Conservation (phyloP, 1,284 basidiomycete species). For the Wolfiporia cocos region DNA sequence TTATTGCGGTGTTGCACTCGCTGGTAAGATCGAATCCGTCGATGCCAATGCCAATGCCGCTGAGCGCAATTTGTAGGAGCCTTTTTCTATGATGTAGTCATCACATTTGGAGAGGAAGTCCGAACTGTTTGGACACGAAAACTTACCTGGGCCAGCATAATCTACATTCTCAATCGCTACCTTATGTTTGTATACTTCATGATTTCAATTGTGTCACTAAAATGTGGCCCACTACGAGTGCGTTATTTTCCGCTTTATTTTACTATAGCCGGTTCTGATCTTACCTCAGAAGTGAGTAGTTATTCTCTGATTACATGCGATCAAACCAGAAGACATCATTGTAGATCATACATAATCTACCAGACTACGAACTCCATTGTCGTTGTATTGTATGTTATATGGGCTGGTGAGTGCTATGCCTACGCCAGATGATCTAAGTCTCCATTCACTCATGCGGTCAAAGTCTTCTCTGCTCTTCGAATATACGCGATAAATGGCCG, state of each 20-base stretch:
- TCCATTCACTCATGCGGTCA: not conserved
- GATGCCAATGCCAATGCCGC: too few species aligned
- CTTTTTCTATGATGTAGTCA: not conserved
- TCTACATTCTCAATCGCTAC: not conserved
- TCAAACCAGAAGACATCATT: not conserved
- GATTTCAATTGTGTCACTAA: not conserved
- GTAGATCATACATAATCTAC: not conserved
- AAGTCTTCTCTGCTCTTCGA: not conserved
- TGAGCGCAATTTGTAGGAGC: too few species aligned
- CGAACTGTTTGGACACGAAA: not conserved
- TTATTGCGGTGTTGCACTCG: too few species aligned
- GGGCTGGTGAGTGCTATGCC: not conserved
- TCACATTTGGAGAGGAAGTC: not conserved
- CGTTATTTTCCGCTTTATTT: not conserved
- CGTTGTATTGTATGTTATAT: not conserved
- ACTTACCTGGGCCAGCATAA: not conserved
- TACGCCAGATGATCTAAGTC: not conserved
- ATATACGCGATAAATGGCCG: not conserved
- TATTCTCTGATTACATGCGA: not conserved
- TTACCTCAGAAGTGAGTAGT: not conserved
- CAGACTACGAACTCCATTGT: not conserved
- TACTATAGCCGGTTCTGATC: not conserved
- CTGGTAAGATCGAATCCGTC: too few species aligned
- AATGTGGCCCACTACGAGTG: not conserved
- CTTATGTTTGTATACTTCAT: not conserved